Base-by-base conservation (phyloP, 495 filamentous ascomycete species). In the Lasiosphaeriaceae sp. region DNA sequence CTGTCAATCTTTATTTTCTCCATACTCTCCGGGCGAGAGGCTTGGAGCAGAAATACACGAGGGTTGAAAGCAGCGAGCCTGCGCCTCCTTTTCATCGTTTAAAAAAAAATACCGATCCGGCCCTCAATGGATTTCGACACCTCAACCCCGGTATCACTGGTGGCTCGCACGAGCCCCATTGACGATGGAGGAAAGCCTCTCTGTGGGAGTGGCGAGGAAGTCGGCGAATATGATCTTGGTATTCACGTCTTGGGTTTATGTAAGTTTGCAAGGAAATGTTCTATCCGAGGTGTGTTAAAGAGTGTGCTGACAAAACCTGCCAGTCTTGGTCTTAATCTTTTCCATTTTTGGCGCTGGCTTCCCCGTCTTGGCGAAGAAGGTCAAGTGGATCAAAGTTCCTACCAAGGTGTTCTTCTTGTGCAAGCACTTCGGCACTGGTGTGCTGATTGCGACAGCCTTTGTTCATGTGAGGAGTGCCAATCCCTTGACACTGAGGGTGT, bases 361-460 rank as follows among this genome's bases (percentile, higher is more conserved):
- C 55, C 79, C 79, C 11, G 78, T 82, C 12, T 72, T 78, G 5
- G 77, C 78, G 0, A 81, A 80, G 71, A 81, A 80, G 64, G 66
- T 81, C 51, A 75, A 60, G 17, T 81, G 77, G 77, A 60, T 82
- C 60, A 78, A 79, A 61, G 77, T 82, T 26, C 79, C 79, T 8
- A 61, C 68, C 11, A 79, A 74, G 67, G 61, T 77, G 39, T 80
- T 82, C 68, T 82, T 82, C 60, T 68, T 74, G 52, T 77, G 77
- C 63, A 80, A 80, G 59, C 85, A 89, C 57, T 88, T 89, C 58
- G 86, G 86, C 48, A 87, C 86, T 7, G 86, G 86, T 21, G 81
- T 88, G 29, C 79, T 89, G 47, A 71, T 89, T 48, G 83, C 86
- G 21, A 89, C 86, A 1, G 85, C 84, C 11, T 88, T 88, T 55